Evolutionary conservation across 345 rosid species (phyloP), one percentile per base, ranked within the genome.

Genomic region (Hibiscus trionum): DNA sequence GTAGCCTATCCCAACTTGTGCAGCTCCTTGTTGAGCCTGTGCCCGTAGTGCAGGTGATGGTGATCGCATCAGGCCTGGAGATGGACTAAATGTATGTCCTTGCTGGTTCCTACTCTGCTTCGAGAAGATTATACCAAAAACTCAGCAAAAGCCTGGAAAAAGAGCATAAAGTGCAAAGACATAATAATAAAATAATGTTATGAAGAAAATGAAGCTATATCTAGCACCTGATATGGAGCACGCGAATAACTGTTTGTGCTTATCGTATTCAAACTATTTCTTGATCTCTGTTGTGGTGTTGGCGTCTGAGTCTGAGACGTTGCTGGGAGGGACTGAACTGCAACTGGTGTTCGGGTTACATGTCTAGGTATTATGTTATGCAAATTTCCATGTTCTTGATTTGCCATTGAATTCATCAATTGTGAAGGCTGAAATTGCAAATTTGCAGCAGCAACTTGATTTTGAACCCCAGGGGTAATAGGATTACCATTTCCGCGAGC

Each of bases 301-400:
- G 85, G 80, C 2, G 10, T 39, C 2, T 39, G 44, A 57, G 79
- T 71, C 77, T 76, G 97, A 56, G 82, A 57, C 26, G 62, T 63
- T 31, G 76, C 88, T 61, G 93, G 85, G 58, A 81, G 80, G 74
- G 84, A 82, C 80, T 86, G 87, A 74, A 84, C 72, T 61, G 86
- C 84, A 62, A 68, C 49, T 29, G 93, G 86, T 56, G 77, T 77
- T 81, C 85, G 82, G 70, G 44, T 77, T 35, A 69, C 61, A 50
- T 78, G 60, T 76, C 82, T 70, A 19, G 83, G 80, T 57, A 80
- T 44, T 3, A 44, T 11, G 17, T 78, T 76, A 14, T 73, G 64
- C 67, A 71, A 35, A 39, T 77, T 82, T 63, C 83, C 82, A 77
- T 80, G 78, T 44, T 83, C 90, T 57, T 73, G 68, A 58, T 72